Base-by-base conservation (phyloP, 73 alveolate species). In the Paramecium sexaurelia region DNA sequence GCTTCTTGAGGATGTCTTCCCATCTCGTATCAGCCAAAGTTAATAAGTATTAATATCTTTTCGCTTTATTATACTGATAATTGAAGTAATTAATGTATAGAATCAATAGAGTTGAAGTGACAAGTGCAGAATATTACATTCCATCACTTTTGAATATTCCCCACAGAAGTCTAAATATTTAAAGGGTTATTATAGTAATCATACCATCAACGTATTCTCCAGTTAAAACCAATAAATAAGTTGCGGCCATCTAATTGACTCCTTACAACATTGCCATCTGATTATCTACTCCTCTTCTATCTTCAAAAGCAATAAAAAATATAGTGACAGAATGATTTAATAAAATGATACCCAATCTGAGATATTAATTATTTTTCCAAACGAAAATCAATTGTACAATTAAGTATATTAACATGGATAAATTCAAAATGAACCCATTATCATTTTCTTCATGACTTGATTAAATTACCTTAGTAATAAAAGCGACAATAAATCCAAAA, bases 171-270 rank as follows among this genome's bases (percentile, higher is more conserved):
- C 83, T 26, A 61, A 61, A 61, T 13, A 61, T 32, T 19, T 61
- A 32, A 29, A 61, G 43, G 20, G 45, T 61, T 29, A 61, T 29
- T 61, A 61, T 61, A 26, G 83, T 61, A 11, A 61, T 32, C 83
- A 61, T 61, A 10, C 83, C 83, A 61, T 61, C 83, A 29, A 61
- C 43, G 29, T 61, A 61, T 61, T 61, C 83, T 61, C 83, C 83
- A 61, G 43, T 61, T 24, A 61, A 26, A 24, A 61, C 83, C 43
- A 61, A 61, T 61, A 61, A 61, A 61, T 61, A 61, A 26, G 83
- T 61, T 26, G 83, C 83, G 20, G 83, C 83, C 83, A 61, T 61
- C 3, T 61, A 32, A 32, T 61, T 61, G 2, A 61, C 83, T 11
- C 83, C 83, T 61, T 61, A 32, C 7, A 61, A 24, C 83, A 61